phyloP scores from a whole-genome alignment of 1,139 yeast species.

The Suhomyces ambrosiae region DNA sequence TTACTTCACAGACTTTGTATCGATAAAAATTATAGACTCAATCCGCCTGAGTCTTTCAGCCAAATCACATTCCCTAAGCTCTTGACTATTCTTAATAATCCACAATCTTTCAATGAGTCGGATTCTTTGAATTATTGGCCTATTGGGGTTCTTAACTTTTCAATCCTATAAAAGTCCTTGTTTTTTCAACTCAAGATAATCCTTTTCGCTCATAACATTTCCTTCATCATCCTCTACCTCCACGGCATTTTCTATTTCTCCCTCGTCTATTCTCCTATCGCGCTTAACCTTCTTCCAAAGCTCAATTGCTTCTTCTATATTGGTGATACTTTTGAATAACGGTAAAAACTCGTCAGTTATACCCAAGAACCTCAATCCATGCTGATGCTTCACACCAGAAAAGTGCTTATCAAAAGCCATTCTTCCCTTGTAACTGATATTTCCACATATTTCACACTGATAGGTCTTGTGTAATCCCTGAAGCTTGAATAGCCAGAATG shows the following conservation, averaged over 20 bases:
- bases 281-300: conserved; percentile 54
- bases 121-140: too few species aligned
- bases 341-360: conserved; percentile 43
- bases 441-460: conserved; percentile 87
- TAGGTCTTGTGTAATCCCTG: conserved; percentile 80
- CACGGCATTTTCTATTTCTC: conserved; percentile 56
- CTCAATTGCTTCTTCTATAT: conserved; percentile 66
- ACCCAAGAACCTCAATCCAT: conserved; percentile 78
- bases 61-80: too few species aligned
- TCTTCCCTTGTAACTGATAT: conserved; percentile 72
- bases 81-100: too few species aligned
- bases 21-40: too few species aligned
- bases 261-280: conserved; percentile 41
- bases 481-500: conserved; percentile 87
- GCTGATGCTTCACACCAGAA: conserved; percentile 62
- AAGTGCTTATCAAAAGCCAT: conserved; percentile 75
- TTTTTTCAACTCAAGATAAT: conserved; percentile 78
- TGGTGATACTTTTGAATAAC: conserved; percentile 64
- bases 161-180: conserved; percentile 74
- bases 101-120: too few species aligned
- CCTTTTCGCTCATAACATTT: conserved; percentile 83
- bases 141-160: too few species aligned
- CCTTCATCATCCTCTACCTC: conserved; percentile 94
- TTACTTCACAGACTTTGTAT: too few species aligned
- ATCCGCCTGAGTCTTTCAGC: too few species aligned